Evolutionary conservation across 1,139 yeast species (phyloP).

Genomic region (Candida pseudoviswanathii): DNA sequence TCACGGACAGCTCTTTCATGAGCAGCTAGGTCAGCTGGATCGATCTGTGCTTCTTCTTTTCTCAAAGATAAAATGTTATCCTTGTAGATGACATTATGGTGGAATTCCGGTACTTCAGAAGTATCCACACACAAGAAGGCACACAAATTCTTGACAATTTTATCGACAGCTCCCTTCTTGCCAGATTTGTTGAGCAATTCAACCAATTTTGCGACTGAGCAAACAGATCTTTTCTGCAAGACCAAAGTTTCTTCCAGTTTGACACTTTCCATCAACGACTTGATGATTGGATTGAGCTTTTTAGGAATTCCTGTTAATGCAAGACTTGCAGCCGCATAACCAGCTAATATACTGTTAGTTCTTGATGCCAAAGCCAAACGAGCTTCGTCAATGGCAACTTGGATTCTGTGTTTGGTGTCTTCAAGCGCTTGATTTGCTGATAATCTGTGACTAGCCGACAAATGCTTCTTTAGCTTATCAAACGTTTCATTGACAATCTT

Average conservation of each 20-base stretch:
- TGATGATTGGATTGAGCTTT: constrained; percentile 84
- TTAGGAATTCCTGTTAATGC: constrained; percentile 69
- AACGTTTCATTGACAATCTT: constrained; percentile 66
- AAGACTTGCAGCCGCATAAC: constrained; percentile 74
- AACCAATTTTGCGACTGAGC: constrained; percentile 67
- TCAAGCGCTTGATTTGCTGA: constrained; percentile 73
- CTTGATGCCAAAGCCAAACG: constrained; percentile 55
- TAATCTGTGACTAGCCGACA: constrained; percentile 75
- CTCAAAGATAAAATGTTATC: constrained; percentile 71
- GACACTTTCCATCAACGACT: constrained; percentile 90
- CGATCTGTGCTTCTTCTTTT: constrained; percentile 76
- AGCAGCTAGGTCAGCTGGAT: constrained; percentile 64
- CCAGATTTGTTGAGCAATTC: constrained; percentile 54
- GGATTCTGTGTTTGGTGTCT: constrained; percentile 73
- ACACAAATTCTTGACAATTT: constrained; percentile 85
- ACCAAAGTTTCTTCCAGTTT: constrained; percentile 71
- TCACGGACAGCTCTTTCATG: constrained; percentile 67
- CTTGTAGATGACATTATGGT: constrained; percentile 59
- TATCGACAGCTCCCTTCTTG: constrained; percentile 78
- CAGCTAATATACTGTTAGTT: constrained; percentile 65
- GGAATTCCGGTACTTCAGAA: constrained; percentile 92
- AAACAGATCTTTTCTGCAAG: constrained; percentile 73
- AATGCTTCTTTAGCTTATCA: constrained; percentile 59
- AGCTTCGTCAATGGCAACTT: constrained; percentile 71
- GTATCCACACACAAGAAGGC: constrained; percentile 95